A percentile compares a stretch with the other conserved stretches of the same genome.
These are phyloP conservation scores for Hypoxylon sp. DNA, from an alignment of 2,329 filamentous ascomycete genomes.

Conservation along the genomic window DNA sequence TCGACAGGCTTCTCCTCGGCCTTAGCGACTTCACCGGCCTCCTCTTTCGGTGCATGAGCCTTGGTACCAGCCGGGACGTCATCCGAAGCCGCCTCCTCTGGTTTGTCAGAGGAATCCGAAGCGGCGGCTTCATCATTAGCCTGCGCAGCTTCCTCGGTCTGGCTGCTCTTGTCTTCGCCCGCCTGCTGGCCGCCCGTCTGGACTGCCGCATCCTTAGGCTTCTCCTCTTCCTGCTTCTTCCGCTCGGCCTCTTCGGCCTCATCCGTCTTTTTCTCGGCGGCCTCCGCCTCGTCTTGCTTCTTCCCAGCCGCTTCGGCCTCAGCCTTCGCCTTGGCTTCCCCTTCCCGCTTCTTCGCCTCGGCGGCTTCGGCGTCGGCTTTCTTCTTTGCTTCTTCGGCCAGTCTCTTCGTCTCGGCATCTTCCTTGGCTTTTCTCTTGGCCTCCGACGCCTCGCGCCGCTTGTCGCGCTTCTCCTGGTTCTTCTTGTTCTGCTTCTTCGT, in stretches of 20 bases:
- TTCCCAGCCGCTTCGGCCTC: conserved; percentile 47
- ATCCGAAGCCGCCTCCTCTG: conserved; percentile 21
- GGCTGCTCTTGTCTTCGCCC: conserved; percentile 46
- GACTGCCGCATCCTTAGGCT: conserved; percentile 48
- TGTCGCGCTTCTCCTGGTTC: conserved; percentile 54
- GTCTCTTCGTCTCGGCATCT: conserved; percentile 50
- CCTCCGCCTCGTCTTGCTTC: conserved; percentile 44
- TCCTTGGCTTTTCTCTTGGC: conserved; percentile 57
- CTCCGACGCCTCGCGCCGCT: conserved; percentile 50
- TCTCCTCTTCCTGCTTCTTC: conserved; percentile 44
- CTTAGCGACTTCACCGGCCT: conserved; percentile 7
- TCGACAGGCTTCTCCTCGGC: conserved; percentile 15
- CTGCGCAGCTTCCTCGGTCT: conserved; percentile 40
- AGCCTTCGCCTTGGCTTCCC: conserved; percentile 32
- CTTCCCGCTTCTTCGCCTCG: conserved; percentile 45
- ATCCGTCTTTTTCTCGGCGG: conserved; percentile 36
- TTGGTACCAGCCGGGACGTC: conserved; percentile 16
- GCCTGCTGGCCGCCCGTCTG: conserved; percentile 48
- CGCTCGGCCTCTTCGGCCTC: conserved; percentile 44
- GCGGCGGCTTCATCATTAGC: conserved; percentile 30
- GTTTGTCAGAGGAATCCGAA: conserved; percentile 35
- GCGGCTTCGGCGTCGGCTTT: conserved; percentile 51
- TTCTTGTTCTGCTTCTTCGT: conserved; percentile 55
- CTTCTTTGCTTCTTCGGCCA: conserved; percentile 39
- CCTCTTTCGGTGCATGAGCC: conserved; percentile 3